These are phyloP conservation scores for Boletus nobilissimus DNA, from an alignment of 1,284 basidiomycete genomes.

Conservation along the genomic window DNA sequence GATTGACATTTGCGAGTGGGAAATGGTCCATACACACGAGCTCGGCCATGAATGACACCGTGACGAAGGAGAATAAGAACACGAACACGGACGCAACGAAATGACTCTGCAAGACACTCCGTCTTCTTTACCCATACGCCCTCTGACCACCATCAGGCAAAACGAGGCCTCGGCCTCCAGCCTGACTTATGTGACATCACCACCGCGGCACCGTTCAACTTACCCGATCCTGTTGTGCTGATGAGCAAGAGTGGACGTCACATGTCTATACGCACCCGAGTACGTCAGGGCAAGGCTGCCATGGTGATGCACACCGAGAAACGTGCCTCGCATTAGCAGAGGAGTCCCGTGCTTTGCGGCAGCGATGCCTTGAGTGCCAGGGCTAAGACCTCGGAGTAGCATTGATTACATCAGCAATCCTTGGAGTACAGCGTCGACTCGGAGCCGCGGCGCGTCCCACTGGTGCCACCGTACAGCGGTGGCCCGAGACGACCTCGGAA, in stretches of 20 bases:
- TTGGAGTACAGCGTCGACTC: too few relatives aligned
- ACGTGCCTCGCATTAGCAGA: conserved; percentile 92
- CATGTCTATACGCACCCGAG: conserved; percentile 69
- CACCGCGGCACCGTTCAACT: conserved; percentile 92
- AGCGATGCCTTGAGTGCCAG: conserved; percentile 87
- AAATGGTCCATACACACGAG: not conserved
- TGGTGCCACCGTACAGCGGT: too few relatives aligned
- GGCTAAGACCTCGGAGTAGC: conserved; percentile 80
- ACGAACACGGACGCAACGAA: conserved; percentile 72
- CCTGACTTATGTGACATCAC: conserved; percentile 96
- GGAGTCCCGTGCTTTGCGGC: conserved; percentile 84
- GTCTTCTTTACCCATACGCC: conserved; percentile 99
- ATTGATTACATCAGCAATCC: not conserved
- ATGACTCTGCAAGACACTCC: conserved; percentile 96
- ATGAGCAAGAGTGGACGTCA: conserved; percentile 87
- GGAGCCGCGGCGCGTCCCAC: too few relatives aligned
- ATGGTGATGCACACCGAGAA: not conserved
- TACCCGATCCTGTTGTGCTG: conserved; percentile 92
- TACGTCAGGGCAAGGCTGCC: not conserved
- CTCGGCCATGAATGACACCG: not conserved
- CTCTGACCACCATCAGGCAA: conserved; percentile 99
- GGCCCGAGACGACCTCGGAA: too few relatives aligned
- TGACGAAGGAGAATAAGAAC: not conserved
- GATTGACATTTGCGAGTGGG: too few relatives aligned
- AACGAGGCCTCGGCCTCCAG: conserved; percentile 86